Base-by-base conservation (phyloP, 2,329 filamentous ascomycete genomes). In the Aspergillus japonicus region DNA sequence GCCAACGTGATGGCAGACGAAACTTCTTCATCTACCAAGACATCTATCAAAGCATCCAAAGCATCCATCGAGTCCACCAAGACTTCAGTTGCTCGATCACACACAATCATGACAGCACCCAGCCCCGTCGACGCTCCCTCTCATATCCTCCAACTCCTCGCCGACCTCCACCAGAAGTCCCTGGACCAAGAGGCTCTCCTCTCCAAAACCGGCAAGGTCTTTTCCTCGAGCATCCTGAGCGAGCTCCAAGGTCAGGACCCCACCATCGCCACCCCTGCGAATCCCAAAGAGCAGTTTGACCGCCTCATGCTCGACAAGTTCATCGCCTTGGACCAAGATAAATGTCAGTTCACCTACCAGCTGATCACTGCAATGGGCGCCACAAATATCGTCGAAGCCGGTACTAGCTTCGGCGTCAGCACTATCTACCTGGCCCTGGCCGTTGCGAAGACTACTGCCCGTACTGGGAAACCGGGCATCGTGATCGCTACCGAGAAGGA, bases 401-500 rank as follows among this genome's bases (percentile, higher is more conserved):
- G 85, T 0, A 88, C 86, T 0, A 83, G 80, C 35, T 88, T 85
- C 59, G 86, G 86, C 2, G 80, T 88, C 1, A 85, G 82, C 58
- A 88, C 85, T 0, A 85, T 88, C 49, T 88, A 87, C 59, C 78
- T 88, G 1, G 84, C 85, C 0, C 74, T 88, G 1, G 86, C 85
- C 0, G 82, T 84, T 0, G 77, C 77, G 0, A 77, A 83, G 57
- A 86, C 83, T 59, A 75, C 74, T 0, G 66, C 62, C 0, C 60
- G 55, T 2, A 64, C 61, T 16, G 73, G 71, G 11, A 56, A 70
- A 57, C 10, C 66, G 44, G 82, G 78, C 0, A 78, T 65, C 39
- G 85, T 88, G 0, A 83, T 88, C 66, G 85, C 80, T 0, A 88
- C 86, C 0, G 86, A 88, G 71, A 81, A 86, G 26, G 86, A 88